A percentile compares a stretch with the other conserved stretches of the same genome.
Conservation (phyloP, 2,329 filamentous ascomycete species). For the Coleophoma crateriformis region DNA sequence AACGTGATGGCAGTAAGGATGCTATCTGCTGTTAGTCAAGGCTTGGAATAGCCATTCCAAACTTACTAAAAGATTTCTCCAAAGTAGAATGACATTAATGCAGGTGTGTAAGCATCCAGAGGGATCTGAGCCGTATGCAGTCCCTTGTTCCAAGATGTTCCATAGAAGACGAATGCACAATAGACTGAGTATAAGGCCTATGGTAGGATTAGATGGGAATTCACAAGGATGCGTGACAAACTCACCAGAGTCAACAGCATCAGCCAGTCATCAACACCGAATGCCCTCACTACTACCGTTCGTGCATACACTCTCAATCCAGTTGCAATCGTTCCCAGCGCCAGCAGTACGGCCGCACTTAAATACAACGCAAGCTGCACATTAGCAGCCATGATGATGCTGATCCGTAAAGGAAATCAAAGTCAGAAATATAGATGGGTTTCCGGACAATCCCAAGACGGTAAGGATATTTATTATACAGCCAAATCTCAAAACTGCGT, state of each 20-base stretch:
- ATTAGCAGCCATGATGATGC: neutral
- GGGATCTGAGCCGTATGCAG: neutral
- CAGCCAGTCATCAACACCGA: constrained; percentile 1
- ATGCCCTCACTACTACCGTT: neutral
- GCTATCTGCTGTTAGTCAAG: neutral
- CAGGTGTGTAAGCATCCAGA: neutral
- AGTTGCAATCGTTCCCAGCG: neutral
- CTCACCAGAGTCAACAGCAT: constrained; percentile 1
- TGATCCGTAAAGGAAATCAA: neutral
- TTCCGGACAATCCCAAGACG: too few relatives aligned
- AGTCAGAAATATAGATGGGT: neutral
- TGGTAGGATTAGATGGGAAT: neutral
- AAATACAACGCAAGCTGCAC: neutral
- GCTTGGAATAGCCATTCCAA: neutral
- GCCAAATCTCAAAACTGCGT: too few relatives aligned
- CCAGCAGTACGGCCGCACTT: neutral
- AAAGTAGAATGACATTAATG: constrained; percentile 1
- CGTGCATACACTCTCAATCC: neutral
- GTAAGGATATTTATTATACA: too few relatives aligned
- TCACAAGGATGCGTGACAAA: neutral
- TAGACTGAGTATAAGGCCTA: neutral
- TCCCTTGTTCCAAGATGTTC: neutral
- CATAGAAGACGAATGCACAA: neutral
- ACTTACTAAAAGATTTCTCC: constrained; percentile 2
- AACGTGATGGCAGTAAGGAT: neutral